phyloP scores from a whole-genome alignment of 352 stramenopile genomes.

The Globisporangium spinosum region DNA sequence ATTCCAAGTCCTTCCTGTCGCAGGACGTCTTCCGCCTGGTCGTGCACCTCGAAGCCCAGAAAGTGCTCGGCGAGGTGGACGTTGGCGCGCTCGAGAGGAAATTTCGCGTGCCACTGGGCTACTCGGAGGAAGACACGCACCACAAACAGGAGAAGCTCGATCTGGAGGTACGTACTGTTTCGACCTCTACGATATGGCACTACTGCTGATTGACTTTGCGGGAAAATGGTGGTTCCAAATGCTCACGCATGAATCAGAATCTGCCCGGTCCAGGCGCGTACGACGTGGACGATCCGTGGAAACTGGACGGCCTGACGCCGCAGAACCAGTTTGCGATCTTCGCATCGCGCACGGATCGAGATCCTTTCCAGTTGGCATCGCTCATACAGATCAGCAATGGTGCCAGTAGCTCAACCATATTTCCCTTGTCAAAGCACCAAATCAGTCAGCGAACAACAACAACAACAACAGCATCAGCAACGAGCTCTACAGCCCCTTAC shows the following conservation, averaged over 20 bases:
- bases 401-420: not conserved
- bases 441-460: not conserved
- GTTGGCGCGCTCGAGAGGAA: constrained; percentile 44
- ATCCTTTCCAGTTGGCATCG: constrained; percentile 20
- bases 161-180: constrained; percentile 20
- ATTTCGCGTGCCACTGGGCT: constrained; percentile 50
- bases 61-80: constrained; percentile 47
- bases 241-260: constrained; percentile 23
- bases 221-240: not conserved
- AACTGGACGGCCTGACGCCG: constrained; percentile 9
- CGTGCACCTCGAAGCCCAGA: constrained; percentile 55
- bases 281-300: constrained; percentile 32
- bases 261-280: constrained; percentile 54
- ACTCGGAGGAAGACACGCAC: constrained; percentile 36
- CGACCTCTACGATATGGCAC: too few relatives aligned
- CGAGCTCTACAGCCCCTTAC: not conserved
- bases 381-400: not conserved
- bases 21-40: constrained; percentile 70
- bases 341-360: constrained; percentile 11
- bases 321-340: constrained; percentile 20
- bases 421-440: not conserved
- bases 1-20: constrained; percentile 38
- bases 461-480: not conserved
- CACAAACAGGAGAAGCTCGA: constrained; percentile 13
- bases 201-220: too few relatives aligned